Conservation (phyloP, 192 early-diverging fungal genomes). For the Gaertneriomyces semiglobifer region DNA sequence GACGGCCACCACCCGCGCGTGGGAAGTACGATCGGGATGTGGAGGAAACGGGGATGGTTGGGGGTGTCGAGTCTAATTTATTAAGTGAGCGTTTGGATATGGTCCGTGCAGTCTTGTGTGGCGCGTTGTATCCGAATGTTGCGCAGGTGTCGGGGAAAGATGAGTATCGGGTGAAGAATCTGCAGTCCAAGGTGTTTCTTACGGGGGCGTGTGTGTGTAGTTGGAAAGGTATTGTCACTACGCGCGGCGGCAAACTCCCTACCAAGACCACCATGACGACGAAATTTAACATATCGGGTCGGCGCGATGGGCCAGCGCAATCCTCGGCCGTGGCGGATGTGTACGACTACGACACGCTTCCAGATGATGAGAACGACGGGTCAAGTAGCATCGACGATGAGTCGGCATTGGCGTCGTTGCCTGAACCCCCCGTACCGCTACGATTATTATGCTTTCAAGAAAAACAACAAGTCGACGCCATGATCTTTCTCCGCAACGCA, state of each 20-base stretch:
- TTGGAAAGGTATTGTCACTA: slow-evolving; percentile 27
- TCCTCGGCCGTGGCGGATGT: slow-evolving; percentile 21
- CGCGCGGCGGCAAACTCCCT: background rate
- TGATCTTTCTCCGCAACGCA: slow-evolving; percentile 39
- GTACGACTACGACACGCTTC: slow-evolving; percentile 20
- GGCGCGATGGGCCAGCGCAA: slow-evolving; percentile 7
- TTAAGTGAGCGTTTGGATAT: slow-evolving; percentile 17
- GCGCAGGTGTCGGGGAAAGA: slow-evolving; percentile 44
- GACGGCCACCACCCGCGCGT: background rate
- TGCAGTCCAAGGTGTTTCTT: slow-evolving; percentile 34
- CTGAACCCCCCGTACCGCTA: slow-evolving; percentile 29
- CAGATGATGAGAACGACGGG: slow-evolving; percentile 21
- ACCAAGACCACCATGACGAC: background rate
- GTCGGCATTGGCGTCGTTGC: background rate
- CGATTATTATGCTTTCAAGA: slow-evolving; percentile 48
- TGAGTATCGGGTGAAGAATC: slow-evolving; percentile 27
- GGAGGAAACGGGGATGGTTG: slow-evolving; percentile 17
- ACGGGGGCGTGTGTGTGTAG: slow-evolving; percentile 38
- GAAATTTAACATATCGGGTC: background rate
- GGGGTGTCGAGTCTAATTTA: slow-evolving; percentile 30
- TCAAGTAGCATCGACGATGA: slow-evolving; percentile 9
- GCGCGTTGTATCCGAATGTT: slow-evolving; percentile 46
- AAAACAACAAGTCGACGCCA: slow-evolving; percentile 45
- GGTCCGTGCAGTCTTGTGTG: slow-evolving; percentile 40
- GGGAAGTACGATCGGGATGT: background rate